Conservation (phyloP, 331 rosid genomes). For the Cydonia oblonga region DNA sequence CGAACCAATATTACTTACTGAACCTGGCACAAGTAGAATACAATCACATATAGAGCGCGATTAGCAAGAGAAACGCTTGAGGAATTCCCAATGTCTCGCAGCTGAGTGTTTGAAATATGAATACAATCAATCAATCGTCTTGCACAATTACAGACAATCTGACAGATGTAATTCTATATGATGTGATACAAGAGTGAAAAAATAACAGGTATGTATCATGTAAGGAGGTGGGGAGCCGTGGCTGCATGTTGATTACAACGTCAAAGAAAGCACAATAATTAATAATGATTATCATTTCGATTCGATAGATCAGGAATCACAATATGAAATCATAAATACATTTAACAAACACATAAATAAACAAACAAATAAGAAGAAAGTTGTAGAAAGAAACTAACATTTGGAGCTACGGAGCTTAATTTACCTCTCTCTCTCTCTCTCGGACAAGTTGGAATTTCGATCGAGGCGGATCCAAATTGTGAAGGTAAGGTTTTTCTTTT, state of each 20-base stretch:
- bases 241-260: no score
- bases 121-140: background rate
- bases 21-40: conserved; percentile 12
- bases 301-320: background rate
- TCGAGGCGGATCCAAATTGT: background rate
- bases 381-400: background rate
- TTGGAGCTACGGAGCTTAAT: background rate
- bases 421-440: background rate
- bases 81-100: background rate
- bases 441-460: background rate
- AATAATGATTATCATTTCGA: background rate
- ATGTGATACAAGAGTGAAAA: background rate
- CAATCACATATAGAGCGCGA: background rate
- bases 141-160: background rate
- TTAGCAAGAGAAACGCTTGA: background rate
- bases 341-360: background rate
- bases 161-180: background rate
- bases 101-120: background rate
- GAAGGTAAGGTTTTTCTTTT: background rate
- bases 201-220: background rate
- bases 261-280: background rate
- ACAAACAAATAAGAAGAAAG: background rate
- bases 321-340: background rate
- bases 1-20: background rate
- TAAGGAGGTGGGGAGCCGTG: no score